Conservation (phyloP, 768 basidiomycete species). For the Tylopilus balloui region DNA sequence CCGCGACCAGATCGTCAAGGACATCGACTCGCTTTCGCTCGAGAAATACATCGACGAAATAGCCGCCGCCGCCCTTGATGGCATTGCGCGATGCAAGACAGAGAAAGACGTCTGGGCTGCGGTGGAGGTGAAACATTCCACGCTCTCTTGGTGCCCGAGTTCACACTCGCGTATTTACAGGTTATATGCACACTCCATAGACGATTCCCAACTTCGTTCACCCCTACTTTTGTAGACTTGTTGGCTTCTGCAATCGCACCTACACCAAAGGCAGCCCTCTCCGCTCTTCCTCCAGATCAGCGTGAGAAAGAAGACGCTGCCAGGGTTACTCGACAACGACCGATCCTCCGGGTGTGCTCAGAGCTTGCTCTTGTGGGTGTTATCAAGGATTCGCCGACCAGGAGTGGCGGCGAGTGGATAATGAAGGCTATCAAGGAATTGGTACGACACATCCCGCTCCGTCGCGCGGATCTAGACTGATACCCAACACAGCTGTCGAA, state of each 20-base stretch:
- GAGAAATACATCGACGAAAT: conserved; percentile 98
- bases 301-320: conserved; percentile 88
- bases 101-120: conserved; percentile 91
- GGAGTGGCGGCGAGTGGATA: conserved; percentile 84
- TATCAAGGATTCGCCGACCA: conserved; percentile 64
- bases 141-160: background rate
- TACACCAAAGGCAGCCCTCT: conserved; percentile 52
- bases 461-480: conserved; percentile 15
- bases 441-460: conserved; percentile 42
- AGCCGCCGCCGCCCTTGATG: conserved; percentile 81
- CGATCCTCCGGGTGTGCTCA: conserved; percentile 79
- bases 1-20: conserved; percentile 84
- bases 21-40: conserved; percentile 82
- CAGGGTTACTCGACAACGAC: conserved; percentile 77
- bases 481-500: conserved; percentile 62
- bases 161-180: conserved; percentile 38
- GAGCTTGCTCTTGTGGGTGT: conserved; percentile 88
- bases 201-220: conserved; percentile 78
- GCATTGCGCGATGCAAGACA: conserved; percentile 80
- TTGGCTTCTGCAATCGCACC: conserved; percentile 56
- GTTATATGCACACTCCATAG: conserved; percentile 85
- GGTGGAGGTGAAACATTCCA: conserved; percentile 64
- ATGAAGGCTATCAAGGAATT: conserved; percentile 83
- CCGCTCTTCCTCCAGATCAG: conserved; percentile 66
- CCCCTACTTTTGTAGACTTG: conserved; percentile 60